Evolutionary conservation across 2,329 filamentous ascomycete species (phyloP), one percentile per base, ranked within the genome.

Genomic region (Sclerotinia borealis): DNA sequence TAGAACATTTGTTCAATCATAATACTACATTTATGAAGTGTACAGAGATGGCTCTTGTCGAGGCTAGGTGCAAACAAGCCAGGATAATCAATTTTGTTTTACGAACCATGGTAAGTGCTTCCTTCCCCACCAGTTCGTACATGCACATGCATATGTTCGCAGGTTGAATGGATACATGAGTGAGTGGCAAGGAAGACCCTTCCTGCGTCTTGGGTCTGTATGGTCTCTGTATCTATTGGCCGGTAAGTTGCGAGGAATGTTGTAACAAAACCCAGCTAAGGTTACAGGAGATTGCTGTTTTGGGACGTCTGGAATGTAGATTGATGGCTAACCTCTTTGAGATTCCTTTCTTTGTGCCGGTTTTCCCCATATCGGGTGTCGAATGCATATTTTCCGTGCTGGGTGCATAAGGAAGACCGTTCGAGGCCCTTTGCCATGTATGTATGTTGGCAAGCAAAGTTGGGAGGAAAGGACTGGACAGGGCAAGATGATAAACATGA

Each of bases 71-170:
- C 67, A 61, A 68, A 58, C 66, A 67, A 69, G 68, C 71, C 70
- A 67, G 68, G 60, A 52, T 50, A 29, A 43, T n/a, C n/a, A 59
- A 17, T 17, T 45, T 2, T 36, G 55, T 47, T 54, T n/a, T 51
- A n/a, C 54, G 29, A 68, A 59, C 59, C 47, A 63, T 67, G 48
- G 58, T 59, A 39, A 43, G 41, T 63, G 27, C 15, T 61, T 64
- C 65, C 68, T 71, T 70, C 72, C 70, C 71, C 72, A 71, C 71
- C 71, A 67, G 71, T 73, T 74, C 71, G 65, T 63, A 68, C 71
- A 68, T 49, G 61, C 39, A 51, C 22, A 36, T 10, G 19, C 37
- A 39, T 4, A 45, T 47, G 19, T 22, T 45, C 17, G 27, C 36
- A 49, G 31, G 19, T 36, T 39, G 55, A 39, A 41, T 0, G 19